Percentiles rank a stretch among this genome's conserved stretches.
phyloP scores from a whole-genome alignment of 2,329 filamentous ascomycete genomes.

The Alternaria ventricosa region DNA sequence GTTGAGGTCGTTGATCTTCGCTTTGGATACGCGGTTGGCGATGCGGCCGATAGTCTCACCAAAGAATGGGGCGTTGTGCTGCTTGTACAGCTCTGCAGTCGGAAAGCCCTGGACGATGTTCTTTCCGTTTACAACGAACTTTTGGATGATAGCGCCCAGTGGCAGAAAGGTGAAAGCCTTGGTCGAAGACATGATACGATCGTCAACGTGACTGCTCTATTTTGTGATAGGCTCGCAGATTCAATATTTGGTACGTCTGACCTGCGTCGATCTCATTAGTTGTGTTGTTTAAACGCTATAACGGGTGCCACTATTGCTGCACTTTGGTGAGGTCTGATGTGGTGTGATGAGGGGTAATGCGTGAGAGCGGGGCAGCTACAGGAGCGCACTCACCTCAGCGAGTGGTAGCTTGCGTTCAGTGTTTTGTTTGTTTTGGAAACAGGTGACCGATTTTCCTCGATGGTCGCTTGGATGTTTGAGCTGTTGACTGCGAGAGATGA shows the following conservation, averaged over 20 bases:
- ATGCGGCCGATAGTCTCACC: conserved; percentile 89
- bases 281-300: background rate
- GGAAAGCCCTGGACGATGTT: conserved; percentile 93
- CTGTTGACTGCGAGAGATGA: background rate
- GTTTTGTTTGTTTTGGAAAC: background rate
- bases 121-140: conserved; percentile 75
- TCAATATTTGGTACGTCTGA: background rate
- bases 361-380: conserved; percentile 21
- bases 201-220: conserved; percentile 3
- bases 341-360: conserved; percentile 19
- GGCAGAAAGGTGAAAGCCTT: conserved; percentile 68
- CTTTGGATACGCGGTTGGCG: conserved; percentile 80
- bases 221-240: background rate
- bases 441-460: conserved; percentile 1
- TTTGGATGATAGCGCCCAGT: conserved; percentile 80
- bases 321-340: conserved; percentile 6
- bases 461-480: background rate
- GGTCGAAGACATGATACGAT: conserved; percentile 36
- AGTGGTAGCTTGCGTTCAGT: background rate
- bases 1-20: conserved; percentile 75
- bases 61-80: conserved; percentile 80
- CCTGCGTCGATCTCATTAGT: conserved; percentile 12
- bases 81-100: conserved; percentile 73
- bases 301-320: background rate
- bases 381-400: conserved; percentile 23